These are phyloP conservation scores for Trichoderma gamsii DNA, from an alignment of 495 filamentous ascomycete species.

Conservation along the genomic window DNA sequence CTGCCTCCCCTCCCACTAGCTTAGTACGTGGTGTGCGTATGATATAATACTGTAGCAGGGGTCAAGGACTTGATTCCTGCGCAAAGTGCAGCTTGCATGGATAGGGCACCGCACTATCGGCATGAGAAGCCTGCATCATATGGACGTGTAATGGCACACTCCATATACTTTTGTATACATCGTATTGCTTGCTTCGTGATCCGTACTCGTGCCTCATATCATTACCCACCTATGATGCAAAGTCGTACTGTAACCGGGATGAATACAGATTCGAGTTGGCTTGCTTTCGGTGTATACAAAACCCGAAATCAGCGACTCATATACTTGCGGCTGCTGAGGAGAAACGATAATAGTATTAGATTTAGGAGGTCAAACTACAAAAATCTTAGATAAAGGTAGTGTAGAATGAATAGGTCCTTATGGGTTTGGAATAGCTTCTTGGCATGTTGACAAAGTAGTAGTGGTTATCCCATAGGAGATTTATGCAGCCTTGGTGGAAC, in stretches of 20 bases:
- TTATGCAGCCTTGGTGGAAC: slow-evolving; percentile 8
- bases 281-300: not conserved
- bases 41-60: not conserved
- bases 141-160: slow-evolving; percentile 1
- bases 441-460: not conserved
- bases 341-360: too few species aligned
- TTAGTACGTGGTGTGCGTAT: not conserved
- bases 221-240: not conserved
- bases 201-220: not conserved
- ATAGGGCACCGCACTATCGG: not conserved
- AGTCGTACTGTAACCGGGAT: not conserved
- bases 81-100: slow-evolving; percentile 6
- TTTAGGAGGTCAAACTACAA: too few species aligned
- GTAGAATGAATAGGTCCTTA: too few species aligned
- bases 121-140: not conserved
- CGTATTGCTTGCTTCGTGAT: not conserved
- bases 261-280: not conserved
- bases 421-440: too few species aligned
- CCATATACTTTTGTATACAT: not conserved
- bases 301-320: not conserved
- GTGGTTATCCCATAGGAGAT: not conserved
- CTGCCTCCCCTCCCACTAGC: not conserved
- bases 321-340: not conserved
- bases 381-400: too few species aligned
- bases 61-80: not conserved